Evolutionary conservation across 257 asterid genomes (phyloP), one percentile per base, ranked within the genome.

Genomic region (Nicotiana sylvestris): DNA sequence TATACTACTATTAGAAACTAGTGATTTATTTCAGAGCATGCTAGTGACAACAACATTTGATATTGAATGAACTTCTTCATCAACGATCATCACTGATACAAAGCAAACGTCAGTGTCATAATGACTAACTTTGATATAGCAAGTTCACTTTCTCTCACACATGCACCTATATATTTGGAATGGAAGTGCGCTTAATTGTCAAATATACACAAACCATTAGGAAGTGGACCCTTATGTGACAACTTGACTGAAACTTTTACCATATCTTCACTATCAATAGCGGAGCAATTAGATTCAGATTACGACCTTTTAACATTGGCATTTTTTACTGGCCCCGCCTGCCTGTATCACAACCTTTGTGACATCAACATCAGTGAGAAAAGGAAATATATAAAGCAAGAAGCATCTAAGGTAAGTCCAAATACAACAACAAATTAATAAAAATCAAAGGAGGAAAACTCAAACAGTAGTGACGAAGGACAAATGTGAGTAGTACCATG

Each of bases 161-260:
- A 70, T 43, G n/a, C 12, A 39, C 37, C 35, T 43, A 11, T 5
- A 21, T 11, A 29, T 5, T 29, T 30, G 60, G 35, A 57, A 72
- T 72, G 25, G 62, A 10, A 72, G 61, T 72, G 37, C 56, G 78
- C 78, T 21, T 72, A 46, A 2, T 72, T 72, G n/a, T 46, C 61
- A 25, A 46, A 72, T 25, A 46, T 39, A 72, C 60, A 25, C 58
- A 21, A 72, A 46, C 37, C 37, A 43, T 46, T 0, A 72, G 60
- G 78, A 21, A 46, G 78, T 72, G 60, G 37, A 72, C 78, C 78
- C 60, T 43, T 70, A 1, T 12, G 60, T 72, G 78, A 72, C 37
- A 72, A 46, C 60, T 72, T 72, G 60, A 21, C 10, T 21, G 10
- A 69, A 69, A 39, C 57, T 69, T 39, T 69, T 69, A n/a, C 78